phyloP scores from a whole-genome alignment of 139 green algal species.

The Chlorella ohadii region DNA sequence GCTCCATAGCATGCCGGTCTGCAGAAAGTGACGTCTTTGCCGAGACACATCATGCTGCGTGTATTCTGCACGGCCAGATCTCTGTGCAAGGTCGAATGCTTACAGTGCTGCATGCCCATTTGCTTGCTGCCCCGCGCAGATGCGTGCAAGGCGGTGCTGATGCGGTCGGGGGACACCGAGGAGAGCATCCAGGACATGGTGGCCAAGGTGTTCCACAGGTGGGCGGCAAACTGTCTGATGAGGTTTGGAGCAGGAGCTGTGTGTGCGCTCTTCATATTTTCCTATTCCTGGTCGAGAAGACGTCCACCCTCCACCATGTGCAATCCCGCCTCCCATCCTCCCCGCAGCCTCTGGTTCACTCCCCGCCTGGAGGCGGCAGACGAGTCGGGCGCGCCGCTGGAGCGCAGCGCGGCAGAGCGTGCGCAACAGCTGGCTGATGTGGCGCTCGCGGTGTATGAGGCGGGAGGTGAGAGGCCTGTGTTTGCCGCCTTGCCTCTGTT shows the following conservation, averaged over 20 bases:
- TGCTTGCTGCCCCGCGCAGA: constrained; percentile 39
- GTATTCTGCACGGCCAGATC: too few relatives aligned
- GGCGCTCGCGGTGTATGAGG: constrained; percentile 48
- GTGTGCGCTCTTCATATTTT: too few relatives aligned
- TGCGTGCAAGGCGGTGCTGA: constrained; percentile 68
- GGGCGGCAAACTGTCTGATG: too few relatives aligned
- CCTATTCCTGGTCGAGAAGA: too few relatives aligned
- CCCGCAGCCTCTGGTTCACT: constrained; percentile 57
- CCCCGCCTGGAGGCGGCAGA: constrained; percentile 11
- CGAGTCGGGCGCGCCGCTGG: constrained; percentile 4
- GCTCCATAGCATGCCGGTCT: too few relatives aligned
- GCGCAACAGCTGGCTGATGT: constrained; percentile 60
- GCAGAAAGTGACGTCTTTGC: too few relatives aligned
- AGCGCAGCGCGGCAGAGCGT: constrained; percentile 34
- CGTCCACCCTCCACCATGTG: too few relatives aligned
- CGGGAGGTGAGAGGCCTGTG: background rate
- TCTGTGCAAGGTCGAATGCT: too few relatives aligned
- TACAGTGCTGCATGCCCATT: too few relatives aligned
- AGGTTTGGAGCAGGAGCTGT: too few relatives aligned
- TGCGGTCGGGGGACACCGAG: constrained; percentile 56
- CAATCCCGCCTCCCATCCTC: background rate
- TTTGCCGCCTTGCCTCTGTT: too few relatives aligned
- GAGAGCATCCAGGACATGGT: constrained; percentile 69
- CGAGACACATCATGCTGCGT: background rate
- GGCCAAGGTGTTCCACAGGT: constrained; percentile 59